Evolutionary conservation across 2,329 filamentous ascomycete species (phyloP).

Genomic region (Trichoderma oligosporum): DNA sequence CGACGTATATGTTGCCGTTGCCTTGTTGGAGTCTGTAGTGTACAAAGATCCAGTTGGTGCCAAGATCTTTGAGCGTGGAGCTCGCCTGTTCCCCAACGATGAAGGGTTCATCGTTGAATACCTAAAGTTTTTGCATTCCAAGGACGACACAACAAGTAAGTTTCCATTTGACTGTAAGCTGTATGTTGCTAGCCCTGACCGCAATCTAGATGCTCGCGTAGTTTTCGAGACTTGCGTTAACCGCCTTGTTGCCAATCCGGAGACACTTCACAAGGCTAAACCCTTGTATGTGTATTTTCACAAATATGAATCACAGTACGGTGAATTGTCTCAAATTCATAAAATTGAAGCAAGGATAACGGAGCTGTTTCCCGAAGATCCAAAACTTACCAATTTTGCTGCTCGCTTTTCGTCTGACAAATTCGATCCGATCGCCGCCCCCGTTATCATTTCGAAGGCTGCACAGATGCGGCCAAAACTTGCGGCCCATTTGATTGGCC

Average conservation of each 20-base stretch:
- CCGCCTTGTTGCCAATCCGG: conserved; percentile 72
- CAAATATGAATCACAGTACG: conserved; percentile 90
- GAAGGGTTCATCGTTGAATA: conserved; percentile 94
- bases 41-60: conserved; percentile 91
- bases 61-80: conserved; percentile 93
- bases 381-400: conserved; percentile 69
- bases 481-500: conserved; percentile 53
- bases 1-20: conserved; percentile 91
- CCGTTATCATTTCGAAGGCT: conserved; percentile 75
- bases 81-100: conserved; percentile 90
- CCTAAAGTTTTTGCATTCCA: conserved; percentile 86
- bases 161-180: conserved; percentile 21
- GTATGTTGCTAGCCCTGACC: conserved; percentile 21
- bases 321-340: conserved; percentile 83
- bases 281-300: conserved; percentile 89
- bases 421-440: conserved; percentile 80
- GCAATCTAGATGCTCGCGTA: conserved; percentile 72
- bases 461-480: conserved; percentile 69
- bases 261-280: conserved; percentile 71
- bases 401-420: conserved; percentile 66
- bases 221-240: conserved; percentile 94
- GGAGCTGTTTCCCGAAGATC: conserved; percentile 88
- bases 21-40: conserved; percentile 89
- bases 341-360: conserved; percentile 91
- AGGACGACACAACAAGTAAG: conserved; percentile 90